A percentile compares a stretch with the other conserved stretches of the same genome.
These are phyloP conservation scores for Macadamia tetraphylla DNA, from an alignment of 164 flowering plant genomes.

Conservation along the genomic window DNA sequence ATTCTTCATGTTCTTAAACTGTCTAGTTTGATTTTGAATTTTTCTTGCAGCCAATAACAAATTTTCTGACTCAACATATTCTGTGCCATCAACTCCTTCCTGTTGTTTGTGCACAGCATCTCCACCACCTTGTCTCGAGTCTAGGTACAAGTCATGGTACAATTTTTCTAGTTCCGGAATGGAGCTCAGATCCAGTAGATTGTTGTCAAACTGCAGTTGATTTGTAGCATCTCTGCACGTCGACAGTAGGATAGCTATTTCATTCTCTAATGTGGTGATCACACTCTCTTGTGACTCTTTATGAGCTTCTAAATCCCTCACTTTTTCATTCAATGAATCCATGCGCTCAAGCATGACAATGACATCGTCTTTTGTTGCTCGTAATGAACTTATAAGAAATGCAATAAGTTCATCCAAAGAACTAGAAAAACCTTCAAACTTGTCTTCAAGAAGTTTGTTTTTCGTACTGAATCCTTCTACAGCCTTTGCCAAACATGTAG, in stretches of 20 bases:
- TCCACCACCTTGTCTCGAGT: constrained; percentile 17
- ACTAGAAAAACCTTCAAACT: constrained; percentile 42
- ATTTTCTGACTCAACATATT: constrained; percentile 31
- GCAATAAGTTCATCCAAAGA: constrained; percentile 42
- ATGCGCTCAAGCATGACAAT: constrained; percentile 19
- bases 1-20: constrained; percentile 32
- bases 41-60: constrained; percentile 37
- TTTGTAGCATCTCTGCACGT: constrained; percentile 50
- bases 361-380: constrained; percentile 34
- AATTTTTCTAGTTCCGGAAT: constrained; percentile 24
- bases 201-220: constrained; percentile 39
- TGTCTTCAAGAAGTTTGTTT: constrained; percentile 38
- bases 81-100: constrained; percentile 14
- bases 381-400: constrained; percentile 37
- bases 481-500: constrained; percentile 32
- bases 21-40: constrained; percentile 26
- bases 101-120: constrained; percentile 16
- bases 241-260: constrained; percentile 34
- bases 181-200: constrained; percentile 19
- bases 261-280: constrained; percentile 39
- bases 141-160: constrained; percentile 12
- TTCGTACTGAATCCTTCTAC: constrained; percentile 40
- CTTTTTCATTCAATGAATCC: constrained; percentile 38
- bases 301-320: constrained; percentile 34
- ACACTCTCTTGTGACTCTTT: constrained; percentile 37